Evolutionary conservation across 768 basidiomycete genomes (phyloP), one percentile per base, ranked within the genome.

Genomic region (Cystobasidiopsis lactophilus): DNA sequence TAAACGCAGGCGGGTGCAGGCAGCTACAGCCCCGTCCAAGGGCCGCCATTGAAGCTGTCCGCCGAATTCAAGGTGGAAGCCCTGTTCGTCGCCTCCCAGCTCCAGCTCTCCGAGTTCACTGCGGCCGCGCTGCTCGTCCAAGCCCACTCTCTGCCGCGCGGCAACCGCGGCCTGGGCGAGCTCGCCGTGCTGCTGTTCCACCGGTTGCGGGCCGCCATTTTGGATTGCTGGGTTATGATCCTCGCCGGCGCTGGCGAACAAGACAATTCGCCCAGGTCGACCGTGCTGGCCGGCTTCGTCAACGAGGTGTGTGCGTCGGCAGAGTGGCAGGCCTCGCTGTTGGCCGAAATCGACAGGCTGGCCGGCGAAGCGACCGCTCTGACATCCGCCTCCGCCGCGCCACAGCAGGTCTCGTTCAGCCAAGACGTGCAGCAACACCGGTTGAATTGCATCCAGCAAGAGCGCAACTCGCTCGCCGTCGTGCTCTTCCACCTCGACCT

Each of bases 41-140:
- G n/a, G n/a, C n/a, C n/a, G n/a, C n/a, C n/a, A n/a, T n/a, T n/a
- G n/a, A n/a, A n/a, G n/a, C n/a, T 88, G 58, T 85, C 83, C 64
- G 66, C 75, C 14, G 80, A 86, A 62, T 85, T 86, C 66, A 77
- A 77, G 14, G 76, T 74, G 47, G 83, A 83, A 64, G 75, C 73
- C 52, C 65, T 82, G 52, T 82, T 84, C 66, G 74, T 89, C 52
- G 76, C 86, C 0, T 77, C 81, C 62, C 76, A 83, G 51, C 77
- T 93, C 50, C 73, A 76, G 60, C 77, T 77, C 58, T 89, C 86
- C 13, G 86, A 91, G 68, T 76, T 78, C 59, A 77, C 82, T 66
- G 68, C 78, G 48, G 82, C 85, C 3, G 55, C 57, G 3, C 53
- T 63, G 19, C 58, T 64, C 56, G 57, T 48, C 13, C 71, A 71